Conservation (phyloP, 2,329 filamentous ascomycete species). For the Diaporthe humulicola region DNA sequence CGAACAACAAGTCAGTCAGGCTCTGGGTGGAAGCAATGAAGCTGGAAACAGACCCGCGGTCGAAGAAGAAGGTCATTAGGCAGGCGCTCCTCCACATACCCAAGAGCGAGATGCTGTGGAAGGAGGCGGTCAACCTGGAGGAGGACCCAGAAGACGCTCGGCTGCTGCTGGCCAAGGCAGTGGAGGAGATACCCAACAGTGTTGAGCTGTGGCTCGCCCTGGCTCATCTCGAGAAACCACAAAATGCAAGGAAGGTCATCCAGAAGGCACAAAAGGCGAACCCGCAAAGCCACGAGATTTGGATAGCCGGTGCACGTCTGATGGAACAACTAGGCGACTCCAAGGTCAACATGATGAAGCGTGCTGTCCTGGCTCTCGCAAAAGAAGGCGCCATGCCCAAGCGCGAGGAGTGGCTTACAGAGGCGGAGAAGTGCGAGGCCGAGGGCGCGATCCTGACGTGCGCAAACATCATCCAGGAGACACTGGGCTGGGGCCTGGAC, state of each 20-base stretch:
- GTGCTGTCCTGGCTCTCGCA: slow-evolving; percentile 87
- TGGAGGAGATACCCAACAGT: slow-evolving; percentile 92
- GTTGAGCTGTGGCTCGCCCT: slow-evolving; percentile 96
- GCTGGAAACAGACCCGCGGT: slow-evolving; percentile 83
- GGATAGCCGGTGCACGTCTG: slow-evolving; percentile 92
- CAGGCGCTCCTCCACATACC: slow-evolving; percentile 94
- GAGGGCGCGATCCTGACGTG: slow-evolving; percentile 91
- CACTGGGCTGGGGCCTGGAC: slow-evolving; percentile 91
- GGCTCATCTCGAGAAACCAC: slow-evolving; percentile 87
- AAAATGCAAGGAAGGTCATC: slow-evolving; percentile 93
- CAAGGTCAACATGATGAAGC: slow-evolving; percentile 93
- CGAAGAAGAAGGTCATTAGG: slow-evolving; percentile 92
- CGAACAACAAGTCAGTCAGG: slow-evolving; percentile 88
- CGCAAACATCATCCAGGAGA: slow-evolving; percentile 90
- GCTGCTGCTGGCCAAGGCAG: slow-evolving; percentile 91
- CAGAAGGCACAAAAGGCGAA: slow-evolving; percentile 96
- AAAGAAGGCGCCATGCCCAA: slow-evolving; percentile 97
- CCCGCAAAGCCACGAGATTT: slow-evolving; percentile 93
- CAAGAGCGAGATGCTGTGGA: slow-evolving; percentile 97
- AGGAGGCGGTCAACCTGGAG: slow-evolving; percentile 94
- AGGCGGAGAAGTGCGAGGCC: slow-evolving; percentile 94
- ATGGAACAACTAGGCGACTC: slow-evolving; percentile 88
- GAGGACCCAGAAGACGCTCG: slow-evolving; percentile 90
- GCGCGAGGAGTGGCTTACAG: slow-evolving; percentile 95
- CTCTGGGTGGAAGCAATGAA: slow-evolving; percentile 98